phyloP scores from a whole-genome alignment of 2,329 filamentous ascomycete genomes.

The Curvularia eragrostidis region DNA sequence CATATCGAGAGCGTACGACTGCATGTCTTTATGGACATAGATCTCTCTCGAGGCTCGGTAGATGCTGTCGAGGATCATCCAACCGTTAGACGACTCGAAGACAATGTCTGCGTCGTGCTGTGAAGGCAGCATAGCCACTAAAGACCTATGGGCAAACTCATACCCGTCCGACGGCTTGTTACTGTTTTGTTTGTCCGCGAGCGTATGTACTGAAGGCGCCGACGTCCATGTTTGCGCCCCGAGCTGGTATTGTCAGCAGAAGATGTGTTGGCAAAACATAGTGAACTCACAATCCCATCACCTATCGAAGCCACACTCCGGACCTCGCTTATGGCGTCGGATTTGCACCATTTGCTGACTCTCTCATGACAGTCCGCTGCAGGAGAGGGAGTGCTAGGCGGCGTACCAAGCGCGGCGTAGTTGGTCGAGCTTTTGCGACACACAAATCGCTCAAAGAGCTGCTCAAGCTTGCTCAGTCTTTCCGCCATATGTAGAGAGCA shows the following conservation, averaged over 20 bases:
- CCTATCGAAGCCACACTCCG: conserved; percentile 40
- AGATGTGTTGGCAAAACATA: not conserved
- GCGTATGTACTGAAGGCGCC: conserved; percentile 36
- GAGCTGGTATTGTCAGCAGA: conserved; percentile 32
- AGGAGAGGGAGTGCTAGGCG: conserved; percentile 30
- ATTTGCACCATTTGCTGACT: conserved; percentile 26
- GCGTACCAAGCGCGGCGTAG: conserved; percentile 15
- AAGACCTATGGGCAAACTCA: conserved; percentile 31
- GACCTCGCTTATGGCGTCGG: conserved; percentile 30
- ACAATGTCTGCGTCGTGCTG: conserved; percentile 48
- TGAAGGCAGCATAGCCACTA: conserved; percentile 42
- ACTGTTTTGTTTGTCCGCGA: conserved; percentile 26
- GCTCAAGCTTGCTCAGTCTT: conserved; percentile 44
- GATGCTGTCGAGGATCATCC: conserved; percentile 41
- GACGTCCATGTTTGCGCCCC: conserved; percentile 42
- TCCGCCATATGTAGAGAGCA: conserved; percentile 44
- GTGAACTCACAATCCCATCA: conserved; percentile 40
- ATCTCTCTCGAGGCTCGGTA: conserved; percentile 42
- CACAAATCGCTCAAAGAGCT: conserved; percentile 46
- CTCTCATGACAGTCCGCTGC: conserved; percentile 30
- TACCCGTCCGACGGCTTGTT: conserved; percentile 5
- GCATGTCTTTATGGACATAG: conserved; percentile 40
- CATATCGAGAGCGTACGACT: conserved; percentile 46
- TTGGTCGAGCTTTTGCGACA: conserved; percentile 38
- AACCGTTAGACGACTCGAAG: conserved; percentile 47